Percentiles rank a stretch among this genome's conserved stretches.
phyloP scores from a whole-genome alignment of 23 red algal genomes.

The Agarophyton chilense region DNA sequence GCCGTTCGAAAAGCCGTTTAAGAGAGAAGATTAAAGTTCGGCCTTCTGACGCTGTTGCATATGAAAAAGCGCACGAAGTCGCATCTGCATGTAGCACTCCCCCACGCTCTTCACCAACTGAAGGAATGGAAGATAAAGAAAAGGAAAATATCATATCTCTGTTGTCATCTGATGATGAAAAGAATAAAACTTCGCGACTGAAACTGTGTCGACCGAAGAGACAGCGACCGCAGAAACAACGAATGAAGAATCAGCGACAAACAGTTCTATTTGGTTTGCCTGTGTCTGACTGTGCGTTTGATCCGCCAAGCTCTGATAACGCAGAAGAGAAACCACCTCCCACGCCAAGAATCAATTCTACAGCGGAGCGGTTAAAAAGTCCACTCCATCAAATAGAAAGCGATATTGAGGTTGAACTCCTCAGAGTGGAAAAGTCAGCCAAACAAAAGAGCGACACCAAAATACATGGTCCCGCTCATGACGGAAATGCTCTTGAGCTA shows the following conservation, averaged over 20 bases:
- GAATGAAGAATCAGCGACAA: neutral
- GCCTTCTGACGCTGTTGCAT: neutral
- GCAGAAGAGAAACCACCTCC: neutral
- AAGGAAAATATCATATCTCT: neutral
- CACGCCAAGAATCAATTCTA: neutral
- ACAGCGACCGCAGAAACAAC: no score
- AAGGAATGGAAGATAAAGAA: neutral
- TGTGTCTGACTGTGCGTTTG: neutral
- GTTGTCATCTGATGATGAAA: slow-evolving; percentile 3
- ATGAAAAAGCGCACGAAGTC: neutral
- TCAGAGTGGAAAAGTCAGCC: neutral
- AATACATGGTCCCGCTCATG: neutral
- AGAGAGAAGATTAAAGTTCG: neutral
- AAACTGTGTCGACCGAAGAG: no score
- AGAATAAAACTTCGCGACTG: neutral
- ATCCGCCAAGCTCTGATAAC: neutral
- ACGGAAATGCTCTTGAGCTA: neutral
- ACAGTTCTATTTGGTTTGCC: neutral
- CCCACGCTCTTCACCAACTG: neutral
- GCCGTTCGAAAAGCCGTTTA: neutral
- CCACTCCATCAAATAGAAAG: neutral
- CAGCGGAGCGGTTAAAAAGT: neutral
- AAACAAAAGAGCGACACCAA: neutral
- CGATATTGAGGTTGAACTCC: neutral
- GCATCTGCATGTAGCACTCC: no score